Evolutionary conservation across 495 filamentous ascomycete genomes (phyloP).

Genomic region (Talaromyces nanjingensis): DNA sequence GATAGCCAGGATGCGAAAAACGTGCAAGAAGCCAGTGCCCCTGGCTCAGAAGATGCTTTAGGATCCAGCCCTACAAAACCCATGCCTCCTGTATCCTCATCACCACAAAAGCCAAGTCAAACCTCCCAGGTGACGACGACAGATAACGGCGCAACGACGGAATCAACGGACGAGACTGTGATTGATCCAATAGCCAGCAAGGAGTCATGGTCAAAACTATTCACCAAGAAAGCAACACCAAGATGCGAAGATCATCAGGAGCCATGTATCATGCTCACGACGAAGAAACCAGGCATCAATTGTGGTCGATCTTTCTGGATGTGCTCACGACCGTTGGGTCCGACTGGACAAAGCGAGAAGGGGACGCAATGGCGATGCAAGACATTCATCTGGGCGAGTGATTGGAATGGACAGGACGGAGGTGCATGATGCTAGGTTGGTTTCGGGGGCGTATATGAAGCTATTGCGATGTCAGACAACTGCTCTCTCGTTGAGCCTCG

Average conservation of each 20-base stretch:
- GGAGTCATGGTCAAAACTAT: slow-evolving; percentile 79
- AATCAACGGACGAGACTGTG: slow-evolving; percentile 24
- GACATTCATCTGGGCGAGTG: slow-evolving; percentile 88
- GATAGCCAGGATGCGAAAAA: background rate
- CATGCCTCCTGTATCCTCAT: background rate
- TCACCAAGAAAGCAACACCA: slow-evolving; percentile 67
- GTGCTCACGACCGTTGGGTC: slow-evolving; percentile 73
- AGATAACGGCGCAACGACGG: background rate
- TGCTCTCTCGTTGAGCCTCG: background rate
- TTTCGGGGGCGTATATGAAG: background rate
- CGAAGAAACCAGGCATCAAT: slow-evolving; percentile 84
- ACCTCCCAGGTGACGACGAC: background rate
- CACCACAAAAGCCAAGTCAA: background rate
- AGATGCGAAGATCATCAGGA: slow-evolving; percentile 79
- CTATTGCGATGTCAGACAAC: background rate
- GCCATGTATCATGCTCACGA: slow-evolving; percentile 70
- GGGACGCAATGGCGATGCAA: slow-evolving; percentile 77
- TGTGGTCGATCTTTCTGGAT: slow-evolving; percentile 82
- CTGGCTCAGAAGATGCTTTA: background rate
- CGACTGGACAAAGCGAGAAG: slow-evolving; percentile 72
- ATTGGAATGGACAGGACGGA: slow-evolving; percentile 51
- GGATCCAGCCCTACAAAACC: slow-evolving; percentile 5
- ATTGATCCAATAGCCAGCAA: slow-evolving; percentile 68
- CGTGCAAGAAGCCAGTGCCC: background rate
- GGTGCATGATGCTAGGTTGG: background rate